These are phyloP conservation scores for Aspergillus sp. DNA, from an alignment of 2,329 filamentous ascomycete genomes.

Conservation along the genomic window DNA sequence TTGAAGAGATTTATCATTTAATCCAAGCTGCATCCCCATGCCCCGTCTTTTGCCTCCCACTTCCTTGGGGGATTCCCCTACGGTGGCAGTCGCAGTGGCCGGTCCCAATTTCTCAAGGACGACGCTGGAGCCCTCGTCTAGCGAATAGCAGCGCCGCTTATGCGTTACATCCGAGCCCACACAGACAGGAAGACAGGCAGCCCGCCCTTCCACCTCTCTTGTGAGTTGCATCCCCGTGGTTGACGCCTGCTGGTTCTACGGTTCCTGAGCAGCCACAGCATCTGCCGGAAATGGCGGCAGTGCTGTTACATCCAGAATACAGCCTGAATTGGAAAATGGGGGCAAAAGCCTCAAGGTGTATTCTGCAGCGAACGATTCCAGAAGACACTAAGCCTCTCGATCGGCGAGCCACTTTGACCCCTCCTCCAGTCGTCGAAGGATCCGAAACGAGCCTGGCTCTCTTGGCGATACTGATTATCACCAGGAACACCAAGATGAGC, in stretches of 20 bases:
- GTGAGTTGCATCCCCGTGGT: constrained; percentile 1
- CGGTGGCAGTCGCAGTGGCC: not conserved
- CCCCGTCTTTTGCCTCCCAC: not conserved
- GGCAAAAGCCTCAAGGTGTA: not conserved
- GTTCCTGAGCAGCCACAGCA: not conserved
- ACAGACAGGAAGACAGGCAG: not conserved
- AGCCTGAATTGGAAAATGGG: not conserved
- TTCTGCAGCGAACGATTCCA: constrained; percentile 38
- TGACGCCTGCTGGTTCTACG: not conserved
- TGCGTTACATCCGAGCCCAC: constrained; percentile 10
- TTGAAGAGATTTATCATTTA: not conserved
- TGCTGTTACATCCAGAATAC: not conserved
- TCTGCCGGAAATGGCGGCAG: not conserved
- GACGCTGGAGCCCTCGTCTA: not conserved
- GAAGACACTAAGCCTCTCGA: constrained; percentile 24
- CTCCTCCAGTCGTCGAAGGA: constrained; percentile 13
- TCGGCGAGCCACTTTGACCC: constrained; percentile 17
- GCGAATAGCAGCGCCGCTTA: not conserved
- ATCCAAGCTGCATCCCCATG: not conserved
- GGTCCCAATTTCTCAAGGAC: not conserved
- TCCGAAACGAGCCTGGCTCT: not conserved
- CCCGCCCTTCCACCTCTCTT: not conserved
- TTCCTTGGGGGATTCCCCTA: not conserved
- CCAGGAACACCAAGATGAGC: constrained; percentile 2
- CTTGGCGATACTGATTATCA: constrained; percentile 2